phyloP scores from a whole-genome alignment of 2,329 filamentous ascomycete genomes.

The Hymenoscyphus occultus region DNA sequence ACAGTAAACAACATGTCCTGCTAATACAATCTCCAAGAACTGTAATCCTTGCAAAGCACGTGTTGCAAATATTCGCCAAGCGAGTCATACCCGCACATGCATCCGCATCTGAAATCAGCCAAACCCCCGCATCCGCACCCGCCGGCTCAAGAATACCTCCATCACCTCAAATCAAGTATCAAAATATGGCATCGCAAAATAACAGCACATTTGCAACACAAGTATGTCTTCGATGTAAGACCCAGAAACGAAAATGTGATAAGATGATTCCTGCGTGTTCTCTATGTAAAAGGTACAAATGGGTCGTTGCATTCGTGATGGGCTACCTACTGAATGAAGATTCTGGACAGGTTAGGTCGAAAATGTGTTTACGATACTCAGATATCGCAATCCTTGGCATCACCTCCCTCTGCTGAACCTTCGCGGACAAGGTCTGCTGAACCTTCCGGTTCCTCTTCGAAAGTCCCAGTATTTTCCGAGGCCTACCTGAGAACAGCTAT shows the following conservation, averaged over 20 bases:
- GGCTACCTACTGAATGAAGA: neutral
- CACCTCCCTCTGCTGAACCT: neutral
- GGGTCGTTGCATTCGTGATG: no score
- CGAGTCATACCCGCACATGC: no score
- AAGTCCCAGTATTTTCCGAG: neutral
- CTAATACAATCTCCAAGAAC: no score
- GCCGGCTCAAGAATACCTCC: neutral
- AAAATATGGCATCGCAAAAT: neutral
- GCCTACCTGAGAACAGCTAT: neutral
- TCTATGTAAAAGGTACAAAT: constrained; percentile 38
- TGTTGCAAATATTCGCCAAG: no score
- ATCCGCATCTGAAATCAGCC: no score
- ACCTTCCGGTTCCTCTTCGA: neutral
- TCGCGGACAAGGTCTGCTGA: neutral
- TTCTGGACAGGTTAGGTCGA: neutral
- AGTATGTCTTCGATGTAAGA: constrained; percentile 44
- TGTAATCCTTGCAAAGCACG: no score
- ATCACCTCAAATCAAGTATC: neutral
- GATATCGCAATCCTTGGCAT: neutral
- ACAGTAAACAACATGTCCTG: no score
- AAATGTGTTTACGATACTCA: neutral
- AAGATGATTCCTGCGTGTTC: constrained; percentile 48
- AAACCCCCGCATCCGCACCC: neutral
- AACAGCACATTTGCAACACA: constrained; percentile 34
- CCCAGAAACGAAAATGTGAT: constrained; percentile 52